Base-by-base conservation (phyloP, 2,329 filamentous ascomycete genomes). In the Tolypocladium guangdongense region DNA sequence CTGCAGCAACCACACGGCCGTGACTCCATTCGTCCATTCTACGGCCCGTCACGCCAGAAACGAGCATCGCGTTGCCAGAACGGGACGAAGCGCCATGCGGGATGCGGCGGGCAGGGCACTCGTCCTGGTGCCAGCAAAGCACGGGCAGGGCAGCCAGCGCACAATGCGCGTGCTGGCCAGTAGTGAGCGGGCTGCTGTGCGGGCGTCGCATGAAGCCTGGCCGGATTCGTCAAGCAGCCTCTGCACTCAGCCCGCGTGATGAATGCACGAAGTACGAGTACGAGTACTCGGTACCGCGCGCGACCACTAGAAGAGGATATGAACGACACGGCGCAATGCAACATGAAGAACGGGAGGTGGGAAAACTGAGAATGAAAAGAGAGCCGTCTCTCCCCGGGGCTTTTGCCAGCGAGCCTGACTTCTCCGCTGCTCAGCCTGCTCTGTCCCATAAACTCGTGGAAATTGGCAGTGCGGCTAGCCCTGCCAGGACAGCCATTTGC, bases 41-140 rank as follows among this genome's bases (percentile, higher is more conserved):
- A 7, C 47, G 8, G 33, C 32, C 4, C 20, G 20, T 37, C 47
- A 27, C 47, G 47, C 48, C 48, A 50, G 48, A 39, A 50, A n/a
- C 24, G 48, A 38, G 27, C 43, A 30, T 39, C 16, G 35, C 48
- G 16, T 27, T 50, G 48, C 48, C 48, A 39, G 48, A 50, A 50
- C 48, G 48, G 48, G 48, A 38, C 48, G 48, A 20, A 49, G 30
- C 39, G 38, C 18, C 36, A 49, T 35, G 22, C 41, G 41, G 32
- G 43, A 39, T 38, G 51, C 49, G 35, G 53, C 53, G 41, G 52
- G 32, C 50, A 52, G 41, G 56, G 47, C 50, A 22, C 46, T 24
- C 18, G 53, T 45, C 39, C 52, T 57, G 53, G 54, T 58, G 57
- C 57, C 55, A 58, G 51, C 57, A 46, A 50, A 58, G 54, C 56